These are phyloP conservation scores for Pascua sp. DNA, from an alignment of 1,284 basidiomycete genomes.

Conservation along the genomic window DNA sequence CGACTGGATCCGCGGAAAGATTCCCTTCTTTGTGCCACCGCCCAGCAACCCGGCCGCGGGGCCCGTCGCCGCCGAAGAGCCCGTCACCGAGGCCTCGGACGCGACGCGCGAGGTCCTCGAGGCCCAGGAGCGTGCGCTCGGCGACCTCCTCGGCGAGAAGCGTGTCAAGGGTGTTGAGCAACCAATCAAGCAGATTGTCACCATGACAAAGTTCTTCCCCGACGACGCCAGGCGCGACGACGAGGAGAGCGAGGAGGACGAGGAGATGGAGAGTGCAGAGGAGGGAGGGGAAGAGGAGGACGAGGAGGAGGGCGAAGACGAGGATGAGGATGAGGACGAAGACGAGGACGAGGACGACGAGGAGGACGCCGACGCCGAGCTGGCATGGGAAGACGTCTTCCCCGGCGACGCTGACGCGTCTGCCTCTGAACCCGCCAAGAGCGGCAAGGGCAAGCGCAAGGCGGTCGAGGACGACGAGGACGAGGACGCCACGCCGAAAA, in stretches of 20 bases:
- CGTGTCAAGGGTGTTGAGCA: constrained; percentile 58
- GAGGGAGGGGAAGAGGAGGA: constrained; percentile 50
- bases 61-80: constrained; percentile 26
- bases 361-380: constrained; percentile 55
- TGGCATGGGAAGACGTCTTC: constrained; percentile 80
- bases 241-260: constrained; percentile 56
- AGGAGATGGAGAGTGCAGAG: constrained; percentile 27
- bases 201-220: constrained; percentile 55
- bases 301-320: constrained; percentile 51
- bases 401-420: constrained; percentile 49
- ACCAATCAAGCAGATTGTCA: constrained; percentile 57
- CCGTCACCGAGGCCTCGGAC: constrained; percentile 30
- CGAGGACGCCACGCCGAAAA: constrained; percentile 43
- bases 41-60: constrained; percentile 48
- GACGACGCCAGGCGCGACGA: constrained; percentile 49
- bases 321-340: constrained; percentile 47
- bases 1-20: constrained; percentile 94
- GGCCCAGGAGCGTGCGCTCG: constrained; percentile 43
- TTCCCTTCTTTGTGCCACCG: constrained; percentile 53
- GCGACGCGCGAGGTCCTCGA: constrained; percentile 37
- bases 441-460: constrained; percentile 26
- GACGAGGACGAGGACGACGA: constrained; percentile 27
- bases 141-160: constrained; percentile 48
- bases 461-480: constrained; percentile 25
- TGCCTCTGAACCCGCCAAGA: constrained; percentile 24